Percentiles rank a stretch among this genome's conserved stretches.
These are phyloP conservation scores for Tetrapisispora taiwanensis DNA, from an alignment of 805 yeast genomes.

Conservation along the genomic window DNA sequence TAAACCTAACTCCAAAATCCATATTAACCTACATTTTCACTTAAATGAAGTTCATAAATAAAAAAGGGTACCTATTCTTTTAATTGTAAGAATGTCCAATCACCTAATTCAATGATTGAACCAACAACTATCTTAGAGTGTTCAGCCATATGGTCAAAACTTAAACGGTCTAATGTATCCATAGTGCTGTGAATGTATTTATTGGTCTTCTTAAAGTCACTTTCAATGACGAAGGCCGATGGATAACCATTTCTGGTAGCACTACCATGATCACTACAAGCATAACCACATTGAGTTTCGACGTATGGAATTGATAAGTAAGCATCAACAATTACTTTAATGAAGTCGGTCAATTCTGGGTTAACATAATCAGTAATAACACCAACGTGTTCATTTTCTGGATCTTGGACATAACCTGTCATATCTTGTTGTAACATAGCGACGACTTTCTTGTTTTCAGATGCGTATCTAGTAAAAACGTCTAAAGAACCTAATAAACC, in stretches of 20 bases:
- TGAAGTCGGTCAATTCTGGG: conserved; percentile 43
- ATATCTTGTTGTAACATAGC: conserved; percentile 93
- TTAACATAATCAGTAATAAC: conserved; percentile 64
- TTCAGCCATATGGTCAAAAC: conserved; percentile 68
- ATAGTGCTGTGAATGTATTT: conserved; percentile 64
- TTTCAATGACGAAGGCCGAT: conserved; percentile 71
- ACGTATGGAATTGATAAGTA: conserved; percentile 62
- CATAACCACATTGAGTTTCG: conserved; percentile 80
- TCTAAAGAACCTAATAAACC: conserved; percentile 82
- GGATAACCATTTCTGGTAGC: conserved; percentile 81
- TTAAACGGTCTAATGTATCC: conserved; percentile 76
- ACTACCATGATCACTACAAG: conserved; percentile 88
- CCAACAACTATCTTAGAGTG: conserved; percentile 73
- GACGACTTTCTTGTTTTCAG: conserved; percentile 41
- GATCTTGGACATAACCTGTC: conserved; percentile 65
- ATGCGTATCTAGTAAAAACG: conserved; percentile 47
- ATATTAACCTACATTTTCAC: no score
- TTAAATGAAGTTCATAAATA: not conserved
- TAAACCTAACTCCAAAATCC: not conserved
- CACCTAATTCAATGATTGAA: conserved; percentile 56
- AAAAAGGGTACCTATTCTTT: not conserved
- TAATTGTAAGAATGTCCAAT: conserved; percentile 15
- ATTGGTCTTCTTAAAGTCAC: conserved; percentile 52
- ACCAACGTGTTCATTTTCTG: conserved; percentile 60
- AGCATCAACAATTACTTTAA: conserved; percentile 48